Evolutionary conservation across 805 yeast species (phyloP).

Genomic region (Candida nemodendra): DNA sequence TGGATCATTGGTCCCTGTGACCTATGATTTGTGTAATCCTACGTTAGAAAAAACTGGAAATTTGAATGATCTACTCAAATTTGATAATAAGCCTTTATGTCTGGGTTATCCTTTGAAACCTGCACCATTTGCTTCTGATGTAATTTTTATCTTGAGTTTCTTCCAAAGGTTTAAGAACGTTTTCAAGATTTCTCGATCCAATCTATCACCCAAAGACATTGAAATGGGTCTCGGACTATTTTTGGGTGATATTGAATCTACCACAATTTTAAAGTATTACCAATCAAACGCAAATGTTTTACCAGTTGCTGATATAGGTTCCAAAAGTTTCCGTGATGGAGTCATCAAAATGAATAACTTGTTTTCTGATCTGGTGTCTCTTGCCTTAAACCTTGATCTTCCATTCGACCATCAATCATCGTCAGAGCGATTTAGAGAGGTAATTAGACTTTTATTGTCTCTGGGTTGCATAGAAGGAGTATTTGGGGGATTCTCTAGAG

Average conservation of each 20-base stretch:
- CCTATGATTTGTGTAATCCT: not conserved
- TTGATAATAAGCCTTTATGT: not conserved
- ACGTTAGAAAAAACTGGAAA: not conserved
- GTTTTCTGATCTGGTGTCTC: not conserved
- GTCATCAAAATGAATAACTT: not conserved
- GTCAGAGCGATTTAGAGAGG: not conserved
- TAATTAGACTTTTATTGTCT: not conserved
- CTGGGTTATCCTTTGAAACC: slow-evolving; percentile 4
- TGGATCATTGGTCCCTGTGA: not conserved
- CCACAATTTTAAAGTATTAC: not conserved
- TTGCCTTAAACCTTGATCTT: not conserved
- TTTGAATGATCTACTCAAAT: not conserved
- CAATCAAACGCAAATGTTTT: not conserved
- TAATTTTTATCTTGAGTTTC: slow-evolving; percentile 2
- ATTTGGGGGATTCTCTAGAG: not conserved
- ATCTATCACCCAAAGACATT: slow-evolving; percentile 2
- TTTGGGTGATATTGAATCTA: not conserved
- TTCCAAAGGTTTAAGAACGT: not conserved
- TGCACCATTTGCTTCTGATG: slow-evolving; percentile 4
- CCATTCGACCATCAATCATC: not conserved
- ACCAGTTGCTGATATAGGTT: not conserved
- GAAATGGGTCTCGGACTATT: slow-evolving; percentile 4
- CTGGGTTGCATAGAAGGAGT: no score
- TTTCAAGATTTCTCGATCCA: not conserved
- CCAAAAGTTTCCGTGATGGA: not conserved